These are phyloP conservation scores for Pythium brassicae DNA, from an alignment of 352 stramenopile species.

Conservation along the genomic window DNA sequence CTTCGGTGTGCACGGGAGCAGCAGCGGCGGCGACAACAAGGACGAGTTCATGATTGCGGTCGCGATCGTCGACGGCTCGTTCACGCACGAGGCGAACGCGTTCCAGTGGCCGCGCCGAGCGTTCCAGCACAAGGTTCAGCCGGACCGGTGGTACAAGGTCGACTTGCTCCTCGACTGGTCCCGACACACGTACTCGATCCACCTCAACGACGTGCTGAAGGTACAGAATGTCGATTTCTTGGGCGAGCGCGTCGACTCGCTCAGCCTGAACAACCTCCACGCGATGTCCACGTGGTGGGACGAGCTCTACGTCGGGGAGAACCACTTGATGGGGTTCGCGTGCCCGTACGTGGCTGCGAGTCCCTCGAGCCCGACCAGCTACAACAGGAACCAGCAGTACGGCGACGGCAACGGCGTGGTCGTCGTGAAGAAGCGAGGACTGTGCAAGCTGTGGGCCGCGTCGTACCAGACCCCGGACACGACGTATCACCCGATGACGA, in stretches of 20 bases:
- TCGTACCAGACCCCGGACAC: conserved; percentile 27
- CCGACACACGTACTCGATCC: conserved; percentile 73
- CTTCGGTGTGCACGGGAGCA: conserved; percentile 41
- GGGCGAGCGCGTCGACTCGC: conserved; percentile 26
- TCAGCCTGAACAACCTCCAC: conserved; percentile 86
- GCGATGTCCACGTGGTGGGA: conserved; percentile 91
- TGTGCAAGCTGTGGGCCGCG: conserved; percentile 57
- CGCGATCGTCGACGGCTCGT: conserved; percentile 57
- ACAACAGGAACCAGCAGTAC: conserved; percentile 3
- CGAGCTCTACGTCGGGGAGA: conserved; percentile 93
- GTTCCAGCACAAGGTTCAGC: conserved; percentile 54
- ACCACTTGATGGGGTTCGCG: conserved; percentile 88
- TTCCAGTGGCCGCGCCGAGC: conserved; percentile 43
- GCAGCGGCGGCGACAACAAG: conserved; percentile 15
- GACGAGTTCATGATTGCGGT: conserved; percentile 63
- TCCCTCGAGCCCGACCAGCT: neutral
- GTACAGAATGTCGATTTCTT: conserved; percentile 58
- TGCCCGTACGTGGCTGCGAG: conserved; percentile 55
- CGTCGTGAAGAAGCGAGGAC: conserved; percentile 34
- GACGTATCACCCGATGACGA: conserved; percentile 66
- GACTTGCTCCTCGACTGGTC: conserved; percentile 91
- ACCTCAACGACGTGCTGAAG: conserved; percentile 88
- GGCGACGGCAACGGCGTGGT: conserved; percentile 22
- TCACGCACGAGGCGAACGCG: conserved; percentile 70
- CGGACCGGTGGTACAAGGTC: conserved; percentile 92